Evolutionary conservation across 2,329 filamentous ascomycete genomes (phyloP).

Genomic region (Colletotrichum cereale): DNA sequence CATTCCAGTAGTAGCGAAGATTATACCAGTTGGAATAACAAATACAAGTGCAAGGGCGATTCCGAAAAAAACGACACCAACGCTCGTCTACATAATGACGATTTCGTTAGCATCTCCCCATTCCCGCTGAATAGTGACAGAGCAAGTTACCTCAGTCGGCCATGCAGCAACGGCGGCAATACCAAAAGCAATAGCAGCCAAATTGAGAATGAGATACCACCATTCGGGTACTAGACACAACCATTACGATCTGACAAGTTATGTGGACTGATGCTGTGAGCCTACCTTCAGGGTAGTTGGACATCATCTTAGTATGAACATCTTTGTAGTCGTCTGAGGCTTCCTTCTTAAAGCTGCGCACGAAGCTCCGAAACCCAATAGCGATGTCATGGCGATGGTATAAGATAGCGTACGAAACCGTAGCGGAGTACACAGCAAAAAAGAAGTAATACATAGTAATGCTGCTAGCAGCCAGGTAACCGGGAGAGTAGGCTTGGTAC

Average conservation of each 20-base stretch:
- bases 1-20: slow-evolving; percentile 57
- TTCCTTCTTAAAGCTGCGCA: slow-evolving; percentile 47
- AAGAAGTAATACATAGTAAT: slow-evolving; percentile 53
- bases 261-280: neutral
- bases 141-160: slow-evolving; percentile 48
- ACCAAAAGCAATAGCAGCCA: slow-evolving; percentile 50
- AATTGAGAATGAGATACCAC: slow-evolving; percentile 56
- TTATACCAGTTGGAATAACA: slow-evolving; percentile 59
- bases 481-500: slow-evolving; percentile 57
- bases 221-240: slow-evolving; percentile 54
- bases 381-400: slow-evolving; percentile 56
- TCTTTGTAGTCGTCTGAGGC: slow-evolving; percentile 47
- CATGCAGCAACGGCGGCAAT: slow-evolving; percentile 52
- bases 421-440: slow-evolving; percentile 56
- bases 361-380: slow-evolving; percentile 51
- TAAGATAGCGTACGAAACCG: slow-evolving; percentile 55
- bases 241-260: neutral
- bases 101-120: neutral
- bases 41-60: slow-evolving; percentile 56
- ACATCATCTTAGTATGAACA: slow-evolving; percentile 62
- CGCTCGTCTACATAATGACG: slow-evolving; percentile 51
- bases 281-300: slow-evolving; percentile 54
- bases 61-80: slow-evolving; percentile 58
- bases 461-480: slow-evolving; percentile 55
- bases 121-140: too few species aligned